Evolutionary conservation across 805 yeast genomes (phyloP), one percentile per base, ranked within the genome.

Genomic region (Metschnikowia gelsemii): DNA sequence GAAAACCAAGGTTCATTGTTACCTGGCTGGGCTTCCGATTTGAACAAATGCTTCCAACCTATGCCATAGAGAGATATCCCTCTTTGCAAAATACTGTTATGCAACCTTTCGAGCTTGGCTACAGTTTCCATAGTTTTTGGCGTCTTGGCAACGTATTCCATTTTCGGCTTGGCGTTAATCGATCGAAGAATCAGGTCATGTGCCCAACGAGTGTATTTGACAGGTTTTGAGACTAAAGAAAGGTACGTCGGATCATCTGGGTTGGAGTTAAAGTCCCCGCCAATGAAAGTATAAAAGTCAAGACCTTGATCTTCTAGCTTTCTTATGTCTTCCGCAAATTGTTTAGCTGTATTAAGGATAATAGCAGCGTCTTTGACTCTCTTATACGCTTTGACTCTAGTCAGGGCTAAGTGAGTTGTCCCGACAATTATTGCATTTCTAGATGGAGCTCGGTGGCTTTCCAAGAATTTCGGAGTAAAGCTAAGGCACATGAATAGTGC

Each of bases 231-330:
- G 4, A 35, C 39, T 20, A 40, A 32, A 17, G 43, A 34, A 9
- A 28, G 31, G 25, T 34, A 40, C n/a, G 43, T 35, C 13, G 39
- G 29, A 18, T 40, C 43, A 14, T 29, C 35, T 9, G 20, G 27
- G 1, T 35, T 23, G 12, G 43, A 32, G 19, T 40, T 40, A 22
- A 40, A 34, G 22, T 40, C 43, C 7, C 43, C 43, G 8, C 39
- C 43, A 4, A 40, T 19, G 35, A 40, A 40, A 6, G 35, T 40
- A 18, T 40, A 40, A 32, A 40, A 40, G 9, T 11, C 14, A 19
- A 12, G 16, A 13, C 11, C 8, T 2, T 20, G 21, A 18, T 19
- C 9, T 5, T 31, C 8, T 2, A 17, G 12, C 5, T 20, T 23
- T 13, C 31, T 16, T 7, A 31, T 29, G 3, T 23, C 18, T 19